Conservation (phyloP, 2,329 filamentous ascomycete species). For the Ceratocystis lukuohia region DNA sequence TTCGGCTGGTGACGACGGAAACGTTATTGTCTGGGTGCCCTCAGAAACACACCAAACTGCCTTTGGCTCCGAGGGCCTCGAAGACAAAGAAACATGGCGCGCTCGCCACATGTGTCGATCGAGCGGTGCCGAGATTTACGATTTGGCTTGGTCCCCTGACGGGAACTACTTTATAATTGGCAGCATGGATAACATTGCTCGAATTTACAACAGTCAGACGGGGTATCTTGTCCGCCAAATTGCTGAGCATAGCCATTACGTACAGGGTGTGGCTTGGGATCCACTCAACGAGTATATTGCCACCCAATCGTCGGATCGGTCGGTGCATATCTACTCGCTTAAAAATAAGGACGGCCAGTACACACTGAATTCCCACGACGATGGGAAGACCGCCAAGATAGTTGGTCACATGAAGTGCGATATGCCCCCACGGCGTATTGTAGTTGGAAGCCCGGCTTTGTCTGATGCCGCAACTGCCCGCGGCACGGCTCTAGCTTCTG, state of each 20-base stretch:
- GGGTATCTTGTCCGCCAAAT: constrained; percentile 71
- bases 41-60: constrained; percentile 56
- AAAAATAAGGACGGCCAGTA: constrained; percentile 96
- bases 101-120: constrained; percentile 97
- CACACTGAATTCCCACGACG: constrained; percentile 50
- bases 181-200: constrained; percentile 97
- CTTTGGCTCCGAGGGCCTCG: constrained; percentile 72
- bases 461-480: constrained; percentile 8
- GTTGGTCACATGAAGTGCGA: constrained; percentile 72
- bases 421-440: constrained; percentile 77
- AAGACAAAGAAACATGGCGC: constrained; percentile 94
- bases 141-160: constrained; percentile 97
- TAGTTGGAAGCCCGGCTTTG: constrained; percentile 80
- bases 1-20: constrained; percentile 92
- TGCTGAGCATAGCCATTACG: constrained; percentile 94
- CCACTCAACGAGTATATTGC: constrained; percentile 95
- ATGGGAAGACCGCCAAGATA: constrained; percentile 60
- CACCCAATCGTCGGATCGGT: constrained; percentile 94
- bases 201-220: constrained; percentile 90
- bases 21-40: constrained; percentile 90
- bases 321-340: constrained; percentile 91
- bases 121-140: constrained; percentile 91
- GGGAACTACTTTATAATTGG: constrained; percentile 92
- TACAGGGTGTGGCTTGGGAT: constrained; percentile 97
- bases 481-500: constrained; percentile 34